Evolutionary conservation across 106 monocot genomes (phyloP).

Genomic region (Platanthera guangdongensis): DNA sequence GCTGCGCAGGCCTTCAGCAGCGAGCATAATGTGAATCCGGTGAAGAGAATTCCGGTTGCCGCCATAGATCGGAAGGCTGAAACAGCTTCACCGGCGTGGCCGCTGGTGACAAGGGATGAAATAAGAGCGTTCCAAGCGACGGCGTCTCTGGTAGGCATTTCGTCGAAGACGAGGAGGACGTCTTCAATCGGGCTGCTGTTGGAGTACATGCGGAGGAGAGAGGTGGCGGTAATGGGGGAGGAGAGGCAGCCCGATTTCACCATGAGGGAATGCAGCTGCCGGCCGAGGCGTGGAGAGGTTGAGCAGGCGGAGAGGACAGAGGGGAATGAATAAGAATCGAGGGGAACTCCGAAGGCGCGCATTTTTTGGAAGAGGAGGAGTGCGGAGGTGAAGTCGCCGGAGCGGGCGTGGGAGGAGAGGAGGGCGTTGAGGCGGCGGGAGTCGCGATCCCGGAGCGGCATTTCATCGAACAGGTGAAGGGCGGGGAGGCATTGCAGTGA

Average conservation of each 20-base stretch:
- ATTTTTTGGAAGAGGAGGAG: constrained; percentile 15
- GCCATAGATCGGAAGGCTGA: constrained; percentile 27
- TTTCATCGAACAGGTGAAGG: constrained; percentile 6
- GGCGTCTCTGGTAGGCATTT: constrained; percentile 35
- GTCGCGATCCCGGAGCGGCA: neutral
- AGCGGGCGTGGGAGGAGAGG: constrained; percentile 2
- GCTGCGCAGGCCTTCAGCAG: constrained; percentile 28
- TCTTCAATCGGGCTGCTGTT: constrained; percentile 13
- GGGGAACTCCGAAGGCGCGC: constrained; percentile 12
- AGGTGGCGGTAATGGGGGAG: constrained; percentile 28
- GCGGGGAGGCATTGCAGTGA: neutral
- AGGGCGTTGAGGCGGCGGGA: neutral
- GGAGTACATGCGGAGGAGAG: constrained; percentile 32
- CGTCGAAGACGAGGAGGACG: constrained; percentile 35
- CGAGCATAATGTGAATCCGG: constrained; percentile 31
- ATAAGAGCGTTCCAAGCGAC: constrained; percentile 47
- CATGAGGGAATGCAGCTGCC: constrained; percentile 24
- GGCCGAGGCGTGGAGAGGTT: constrained; percentile 13
- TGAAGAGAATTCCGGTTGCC: constrained; percentile 12
- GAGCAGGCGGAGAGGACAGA: constrained; percentile 26
- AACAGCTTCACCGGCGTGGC: constrained; percentile 6
- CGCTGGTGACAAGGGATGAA: constrained; percentile 23
- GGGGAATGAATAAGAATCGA: constrained; percentile 22
- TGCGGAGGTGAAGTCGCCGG: constrained; percentile 2
- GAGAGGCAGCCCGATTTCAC: constrained; percentile 15